These are phyloP conservation scores for Amphicarpaea edgeworthii DNA, from an alignment of 306 rosid species.

Conservation along the genomic window DNA sequence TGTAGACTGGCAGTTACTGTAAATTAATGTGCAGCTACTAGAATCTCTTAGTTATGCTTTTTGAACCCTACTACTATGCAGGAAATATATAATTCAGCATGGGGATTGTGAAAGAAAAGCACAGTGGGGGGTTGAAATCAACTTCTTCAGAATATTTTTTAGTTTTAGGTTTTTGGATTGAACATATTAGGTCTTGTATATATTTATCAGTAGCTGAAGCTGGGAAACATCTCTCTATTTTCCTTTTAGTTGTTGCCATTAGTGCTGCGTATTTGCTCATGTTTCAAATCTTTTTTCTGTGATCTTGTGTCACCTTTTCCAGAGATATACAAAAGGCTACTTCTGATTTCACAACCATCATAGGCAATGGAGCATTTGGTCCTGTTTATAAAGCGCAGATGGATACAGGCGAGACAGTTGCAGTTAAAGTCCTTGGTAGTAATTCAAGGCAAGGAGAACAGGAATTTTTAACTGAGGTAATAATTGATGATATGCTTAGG, in stretches of 20 bases:
- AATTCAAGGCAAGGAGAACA: constrained; percentile 95
- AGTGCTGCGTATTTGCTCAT: constrained; percentile 1
- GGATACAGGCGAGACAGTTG: constrained; percentile 78
- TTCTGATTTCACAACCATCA: constrained; percentile 81
- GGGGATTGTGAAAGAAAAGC: neutral
- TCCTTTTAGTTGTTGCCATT: neutral
- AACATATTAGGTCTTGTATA: neutral
- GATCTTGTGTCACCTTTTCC: constrained; percentile 39
- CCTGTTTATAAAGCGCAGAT: constrained; percentile 92
- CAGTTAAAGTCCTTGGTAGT: constrained; percentile 85
- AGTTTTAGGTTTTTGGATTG: constrained; percentile 17
- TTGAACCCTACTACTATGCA: neutral
- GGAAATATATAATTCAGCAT: constrained; percentile 5
- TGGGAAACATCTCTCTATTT: constrained; percentile 6
- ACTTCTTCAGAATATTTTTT: neutral
- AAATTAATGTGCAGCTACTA: constrained; percentile 2
- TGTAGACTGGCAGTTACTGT: constrained; percentile 4
- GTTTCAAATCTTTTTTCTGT: constrained; percentile 15
- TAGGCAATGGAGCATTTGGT: constrained; percentile 98
- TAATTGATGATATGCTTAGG: constrained; percentile 22
- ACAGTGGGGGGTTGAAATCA: neutral
- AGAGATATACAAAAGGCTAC: constrained; percentile 91
- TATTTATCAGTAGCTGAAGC: constrained; percentile 17
- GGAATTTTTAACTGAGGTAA: constrained; percentile 94
- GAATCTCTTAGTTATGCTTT: constrained; percentile 6